A percentile compares a stretch with the other conserved stretches of the same genome.
Conservation (phyloP, 2,329 filamentous ascomycete genomes). For the Monosporascus sp. region DNA sequence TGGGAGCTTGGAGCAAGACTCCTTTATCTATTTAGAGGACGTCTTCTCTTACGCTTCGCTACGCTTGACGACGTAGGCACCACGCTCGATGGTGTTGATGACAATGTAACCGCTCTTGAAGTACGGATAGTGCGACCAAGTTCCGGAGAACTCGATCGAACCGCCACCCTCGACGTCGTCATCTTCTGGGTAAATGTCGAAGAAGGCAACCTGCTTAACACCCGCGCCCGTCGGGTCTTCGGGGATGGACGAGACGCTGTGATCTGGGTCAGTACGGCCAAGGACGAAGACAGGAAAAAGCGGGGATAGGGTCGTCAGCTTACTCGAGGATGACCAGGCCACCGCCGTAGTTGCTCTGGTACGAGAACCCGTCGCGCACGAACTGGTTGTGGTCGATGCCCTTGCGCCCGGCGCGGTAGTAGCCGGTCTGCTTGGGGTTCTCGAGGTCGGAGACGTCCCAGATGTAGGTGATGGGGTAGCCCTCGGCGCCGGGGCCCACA, state of each 20-base stretch:
- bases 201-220: constrained; percentile 34
- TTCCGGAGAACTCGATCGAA: constrained; percentile 29
- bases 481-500: constrained; percentile 29
- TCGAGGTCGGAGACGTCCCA: constrained; percentile 37
- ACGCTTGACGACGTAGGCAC: constrained; percentile 37
- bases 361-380: constrained; percentile 30
- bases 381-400: constrained; percentile 40
- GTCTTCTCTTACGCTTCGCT: background rate
- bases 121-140: constrained; percentile 38
- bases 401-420: constrained; percentile 32
- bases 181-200: constrained; percentile 42
- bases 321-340: constrained; percentile 31
- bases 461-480: constrained; percentile 40
- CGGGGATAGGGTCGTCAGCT: background rate
- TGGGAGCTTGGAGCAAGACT: background rate
- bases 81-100: constrained; percentile 42
- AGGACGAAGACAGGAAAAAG: background rate
- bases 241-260: constrained; percentile 23
- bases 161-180: constrained; percentile 31
- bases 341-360: constrained; percentile 40
- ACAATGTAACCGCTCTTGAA: constrained; percentile 39
- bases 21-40: background rate
- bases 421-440: constrained; percentile 34
- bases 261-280: background rate
- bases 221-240: constrained; percentile 23